Evolutionary conservation across 2,329 filamentous ascomycete species (phyloP).

Genomic region (Malbranchea cinnamomea): DNA sequence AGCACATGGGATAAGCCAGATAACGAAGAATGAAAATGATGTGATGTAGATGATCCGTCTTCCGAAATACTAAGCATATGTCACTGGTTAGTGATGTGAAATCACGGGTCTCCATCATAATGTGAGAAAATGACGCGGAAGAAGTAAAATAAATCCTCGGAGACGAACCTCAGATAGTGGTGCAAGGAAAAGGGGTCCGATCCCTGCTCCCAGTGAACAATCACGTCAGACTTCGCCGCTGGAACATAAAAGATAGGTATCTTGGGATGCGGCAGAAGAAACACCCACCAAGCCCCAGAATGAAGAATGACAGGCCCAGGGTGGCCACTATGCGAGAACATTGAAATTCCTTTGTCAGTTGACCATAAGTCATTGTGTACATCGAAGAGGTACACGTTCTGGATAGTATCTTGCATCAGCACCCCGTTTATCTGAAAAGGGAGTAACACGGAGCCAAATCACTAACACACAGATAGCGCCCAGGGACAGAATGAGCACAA

Average conservation of each 20-base stretch:
- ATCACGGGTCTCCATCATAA: neutral
- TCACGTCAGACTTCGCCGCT: conserved; percentile 20
- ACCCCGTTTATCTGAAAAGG: neutral
- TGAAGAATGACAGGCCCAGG: conserved; percentile 67
- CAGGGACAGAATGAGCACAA: conserved; percentile 57
- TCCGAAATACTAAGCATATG: conserved; percentile 53
- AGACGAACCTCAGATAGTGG: conserved; percentile 43
- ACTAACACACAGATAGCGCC: conserved; percentile 78
- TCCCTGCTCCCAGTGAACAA: conserved; percentile 15
- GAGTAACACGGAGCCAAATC: conserved; percentile 30
- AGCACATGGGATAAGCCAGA: conserved; percentile 71
- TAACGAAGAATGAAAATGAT: conserved; percentile 57
- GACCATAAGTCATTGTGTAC: conserved; percentile 68
- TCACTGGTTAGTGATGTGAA: conserved; percentile 4
- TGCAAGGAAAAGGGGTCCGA: conserved; percentile 48
- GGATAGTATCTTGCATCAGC: conserved; percentile 4
- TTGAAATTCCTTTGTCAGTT: conserved; percentile 61
- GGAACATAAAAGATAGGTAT: neutral
- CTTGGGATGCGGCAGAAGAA: too few species aligned
- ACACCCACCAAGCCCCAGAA: conserved; percentile 52
- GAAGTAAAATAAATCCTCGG: neutral
- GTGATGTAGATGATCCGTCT: conserved; percentile 65
- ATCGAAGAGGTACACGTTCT: conserved; percentile 78
- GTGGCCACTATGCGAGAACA: conserved; percentile 59
- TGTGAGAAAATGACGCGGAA: neutral